These are phyloP conservation scores for Kwoniella bestiolae DNA, from an alignment of 768 basidiomycete genomes.

Conservation along the genomic window DNA sequence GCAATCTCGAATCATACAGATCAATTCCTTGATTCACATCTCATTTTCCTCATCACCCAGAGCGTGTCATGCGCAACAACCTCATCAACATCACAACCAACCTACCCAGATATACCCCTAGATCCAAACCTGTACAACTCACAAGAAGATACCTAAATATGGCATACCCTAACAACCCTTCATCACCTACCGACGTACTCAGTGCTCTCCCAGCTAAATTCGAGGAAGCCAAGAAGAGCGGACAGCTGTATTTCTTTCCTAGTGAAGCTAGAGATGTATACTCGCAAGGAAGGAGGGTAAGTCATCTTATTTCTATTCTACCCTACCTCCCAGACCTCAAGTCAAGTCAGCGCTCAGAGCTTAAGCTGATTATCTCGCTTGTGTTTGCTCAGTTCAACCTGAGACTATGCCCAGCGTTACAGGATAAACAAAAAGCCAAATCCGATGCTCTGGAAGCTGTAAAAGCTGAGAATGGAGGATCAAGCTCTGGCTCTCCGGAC, in stretches of 20 bases:
- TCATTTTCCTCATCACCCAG: background rate
- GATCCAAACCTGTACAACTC: background rate
- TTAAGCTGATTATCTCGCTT: background rate
- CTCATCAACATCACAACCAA: background rate
- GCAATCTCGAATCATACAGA: too few species aligned
- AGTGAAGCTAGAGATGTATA: constrained; percentile 68
- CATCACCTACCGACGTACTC: constrained; percentile 44
- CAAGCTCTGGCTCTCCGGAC: constrained; percentile 29
- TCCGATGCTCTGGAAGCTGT: constrained; percentile 59
- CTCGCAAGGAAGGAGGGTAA: constrained; percentile 71
- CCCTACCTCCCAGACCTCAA: background rate
- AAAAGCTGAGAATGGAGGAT: constrained; percentile 46
- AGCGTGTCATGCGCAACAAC: background rate
- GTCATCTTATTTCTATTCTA: constrained; percentile 37
- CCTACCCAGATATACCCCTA: background rate
- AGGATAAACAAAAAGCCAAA: constrained; percentile 68
- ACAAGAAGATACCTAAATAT: constrained; percentile 9
- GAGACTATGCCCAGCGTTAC: constrained; percentile 79
- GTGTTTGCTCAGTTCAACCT: constrained; percentile 72
- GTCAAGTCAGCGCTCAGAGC: too few species aligned
- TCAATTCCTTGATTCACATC: too few species aligned
- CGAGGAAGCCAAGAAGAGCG: constrained; percentile 58
- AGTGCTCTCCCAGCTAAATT: constrained; percentile 47
- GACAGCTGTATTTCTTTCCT: constrained; percentile 78
- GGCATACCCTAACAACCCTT: constrained; percentile 38